Base-by-base conservation (phyloP, 1,139 yeast species). In the Wickerhamiella infanticola region DNA sequence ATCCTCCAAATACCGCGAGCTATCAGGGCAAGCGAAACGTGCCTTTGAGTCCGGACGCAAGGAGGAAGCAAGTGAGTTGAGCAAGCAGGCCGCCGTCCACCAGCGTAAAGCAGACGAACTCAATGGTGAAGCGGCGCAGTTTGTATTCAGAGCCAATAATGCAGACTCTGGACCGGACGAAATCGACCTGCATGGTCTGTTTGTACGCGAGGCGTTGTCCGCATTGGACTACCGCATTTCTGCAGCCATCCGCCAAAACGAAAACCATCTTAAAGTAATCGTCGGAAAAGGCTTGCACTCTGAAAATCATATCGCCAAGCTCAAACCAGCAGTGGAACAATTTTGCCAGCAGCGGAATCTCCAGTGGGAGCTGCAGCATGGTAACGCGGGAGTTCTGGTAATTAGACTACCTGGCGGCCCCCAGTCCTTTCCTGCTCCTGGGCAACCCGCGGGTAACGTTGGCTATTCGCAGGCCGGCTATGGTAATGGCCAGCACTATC, bases 251-350 rank as follows among this genome's bases (percentile, higher is more conserved):
- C 64, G 68, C 41, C 72, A 83, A 41, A 68, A 74, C 50, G 94
- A 85, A 58, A 56, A 68, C 1, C 66, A 63, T 43, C 53, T 73
- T 42, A 69, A 64, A 40, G 71, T 63, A 47, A 88, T 90, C 59
- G 96, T 86, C 8, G 97, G 97, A n/a, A 88, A 88, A 63, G 98
- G 97, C 9, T 60, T 77, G 44, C 97, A 90, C 61, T 83, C 95
- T 0, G 70, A 73, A 44, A 69, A 77, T 54, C 94, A 94, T 33
- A 74, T 84, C 44, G 90, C 95, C 44, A 88, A 86, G 63, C 65
- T 90, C 55, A 83, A 81, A 61, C 96, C 96, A 1, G 96, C 96
- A 0, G 77, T 86, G 18, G 90, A 83, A 58, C 73, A 77, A 41
- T 65, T 85, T 60, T 85, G 95, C 62, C 61, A 66, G 40, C 81